Percentiles rank a stretch among this genome's conserved stretches.
These are phyloP conservation scores for Daldinia concentrica DNA, from an alignment of 495 filamentous ascomycete species.

Conservation along the genomic window DNA sequence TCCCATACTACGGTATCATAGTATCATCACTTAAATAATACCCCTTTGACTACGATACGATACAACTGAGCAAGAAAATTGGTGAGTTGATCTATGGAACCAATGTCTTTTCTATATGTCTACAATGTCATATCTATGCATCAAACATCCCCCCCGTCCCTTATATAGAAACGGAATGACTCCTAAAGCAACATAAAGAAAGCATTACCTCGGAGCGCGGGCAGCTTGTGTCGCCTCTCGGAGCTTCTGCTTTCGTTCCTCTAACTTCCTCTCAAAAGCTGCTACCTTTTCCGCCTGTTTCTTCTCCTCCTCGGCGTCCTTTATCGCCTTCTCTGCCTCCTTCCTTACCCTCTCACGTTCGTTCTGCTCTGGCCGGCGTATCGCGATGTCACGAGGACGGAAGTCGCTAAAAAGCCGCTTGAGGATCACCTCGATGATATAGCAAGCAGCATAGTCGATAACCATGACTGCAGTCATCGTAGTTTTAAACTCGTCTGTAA, in stretches of 20 bases:
- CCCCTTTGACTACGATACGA: background rate
- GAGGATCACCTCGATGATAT: slow-evolving; percentile 84
- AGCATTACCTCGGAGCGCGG: slow-evolving; percentile 13
- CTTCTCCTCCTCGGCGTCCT: slow-evolving; percentile 64
- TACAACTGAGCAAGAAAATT: background rate
- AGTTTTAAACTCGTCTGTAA: slow-evolving; percentile 86
- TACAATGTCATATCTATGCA: slow-evolving; percentile 30
- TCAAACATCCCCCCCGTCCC: background rate
- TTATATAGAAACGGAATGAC: background rate
- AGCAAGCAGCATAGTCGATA: slow-evolving; percentile 89
- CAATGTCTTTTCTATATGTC: slow-evolving; percentile 20
- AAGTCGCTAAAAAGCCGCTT: slow-evolving; percentile 92
- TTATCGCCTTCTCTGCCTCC: slow-evolving; percentile 65
- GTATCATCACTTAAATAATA: background rate
- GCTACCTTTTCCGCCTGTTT: slow-evolving; percentile 57
- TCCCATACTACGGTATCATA: background rate
- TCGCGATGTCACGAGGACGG: slow-evolving; percentile 91
- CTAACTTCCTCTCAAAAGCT: slow-evolving; percentile 60
- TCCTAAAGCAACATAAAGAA: background rate
- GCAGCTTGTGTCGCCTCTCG: slow-evolving; percentile 33
- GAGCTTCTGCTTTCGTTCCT: slow-evolving; percentile 50
- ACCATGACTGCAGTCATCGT: slow-evolving; percentile 88
- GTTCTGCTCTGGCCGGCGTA: slow-evolving; percentile 87
- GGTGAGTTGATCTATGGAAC: slow-evolving; percentile 4
- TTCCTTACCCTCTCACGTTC: slow-evolving; percentile 74